Evolutionary conservation across 352 stramenopile genomes (phyloP), one percentile per base, ranked within the genome.

Genomic region (Globisporangium canariense): DNA sequence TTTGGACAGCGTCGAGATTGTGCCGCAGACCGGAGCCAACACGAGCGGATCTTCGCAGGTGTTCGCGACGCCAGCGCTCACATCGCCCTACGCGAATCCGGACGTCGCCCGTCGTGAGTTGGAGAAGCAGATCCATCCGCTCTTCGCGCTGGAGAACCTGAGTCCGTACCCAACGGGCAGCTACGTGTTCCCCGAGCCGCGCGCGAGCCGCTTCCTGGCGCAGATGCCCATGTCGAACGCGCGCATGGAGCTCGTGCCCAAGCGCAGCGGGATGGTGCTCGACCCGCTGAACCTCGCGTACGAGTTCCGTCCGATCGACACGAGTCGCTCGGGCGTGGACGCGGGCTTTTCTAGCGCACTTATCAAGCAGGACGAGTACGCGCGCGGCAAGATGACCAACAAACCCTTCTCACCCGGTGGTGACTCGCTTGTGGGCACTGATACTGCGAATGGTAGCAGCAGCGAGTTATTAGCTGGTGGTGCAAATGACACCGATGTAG

Each of bases 321-420:
- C 55, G 34, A 63, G 69, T 25, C 69, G 66, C 49, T 69, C 69
- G 0, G 67, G 72, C 38, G 69, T 75, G 13, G 62, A 83, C 41
- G 67, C 85, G 56, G 79, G 74, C 30, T 89, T 92, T 59, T 81
- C 78, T 16, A 87, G 78, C 59, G 81, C 81, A 8, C 68, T 90
- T 56, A 86, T 74, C 49, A 89, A 88, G 49, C 81, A 92, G 70
- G 78, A 91, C 73, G 82, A 92, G 62, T 93, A 95, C 61, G 83
- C 81, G 25, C 75, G 85, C 53, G 84, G 87, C 32, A 90, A 83
- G 66, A 90, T 89, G 67, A 89, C 77, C 52, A 93, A 93, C 66
- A 84, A 83, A 52, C 84, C 83, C 10, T 91, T 91, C 55, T 73
- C 72, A 1, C 84, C 83, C 10, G 85, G 84, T 32, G 84, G 84